Evolutionary conservation across 139 green algal genomes (phyloP), one percentile per base, ranked within the genome.

Genomic region (Nannochloris sp.): DNA sequence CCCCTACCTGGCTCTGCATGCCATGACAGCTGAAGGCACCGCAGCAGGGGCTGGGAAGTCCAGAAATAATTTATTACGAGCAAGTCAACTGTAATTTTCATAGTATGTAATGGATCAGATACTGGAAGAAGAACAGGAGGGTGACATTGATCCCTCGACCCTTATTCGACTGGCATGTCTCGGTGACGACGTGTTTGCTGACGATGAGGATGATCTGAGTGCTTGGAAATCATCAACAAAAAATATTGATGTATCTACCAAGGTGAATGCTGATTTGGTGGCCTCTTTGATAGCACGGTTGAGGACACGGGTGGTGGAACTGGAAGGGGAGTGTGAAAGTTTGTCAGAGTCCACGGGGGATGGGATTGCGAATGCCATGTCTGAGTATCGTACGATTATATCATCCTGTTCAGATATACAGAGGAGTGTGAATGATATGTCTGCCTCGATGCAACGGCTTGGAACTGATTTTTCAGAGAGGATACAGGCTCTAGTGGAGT

Each of bases 1-100:
- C 7, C 84, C 82, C 2, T 90, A 89, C 61, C 48, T 85, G 5
- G 59, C 68, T 14, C 54, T 85, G 54, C 81, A 79, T 67, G 81
- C 75, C 54, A 61, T 95, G 27, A 66, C 51, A 48, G 66, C 76
- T 23, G 71, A 75, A 11, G 85, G 72, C 36, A 88, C 79, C 5
- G 87, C 78, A 19, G 77, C 83, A 25, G 75, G 78, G 2, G 51
- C 69, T 12, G 81, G 79, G 23, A 81, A 76, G 57, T 77, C 66
- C 56, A 64, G 87, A 7, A 85, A 84, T 69, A 93, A 88, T 67
- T 44, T 61, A 21, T 37, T 44, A 21, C 16, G 55, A 44, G 44
- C 27, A 24, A 44, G 55, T 16, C 46, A 53, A 21, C 6, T 53
- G 5, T 53, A 40, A 40, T 40, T 29, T 6, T 29, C 25, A 29